Evolutionary conservation across 1,139 yeast genomes (phyloP).

Genomic region (Sugiyamaella xylanicola): DNA sequence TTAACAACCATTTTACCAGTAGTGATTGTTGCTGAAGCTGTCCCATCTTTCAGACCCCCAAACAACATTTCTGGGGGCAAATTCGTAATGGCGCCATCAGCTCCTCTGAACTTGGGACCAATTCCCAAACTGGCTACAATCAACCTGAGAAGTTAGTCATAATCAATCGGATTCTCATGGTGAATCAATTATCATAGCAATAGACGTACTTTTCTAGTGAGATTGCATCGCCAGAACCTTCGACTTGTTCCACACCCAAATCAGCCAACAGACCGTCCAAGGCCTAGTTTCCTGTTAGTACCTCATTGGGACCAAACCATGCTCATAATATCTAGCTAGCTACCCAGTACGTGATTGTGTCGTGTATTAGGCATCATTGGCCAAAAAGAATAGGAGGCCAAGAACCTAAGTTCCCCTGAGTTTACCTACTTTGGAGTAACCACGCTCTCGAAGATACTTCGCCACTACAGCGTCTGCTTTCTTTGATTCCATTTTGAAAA

Average conservation of each 20-base stretch:
- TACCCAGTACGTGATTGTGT: too few relatives aligned
- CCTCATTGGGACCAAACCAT: not conserved
- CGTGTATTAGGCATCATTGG: too few relatives aligned
- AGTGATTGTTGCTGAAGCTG: not conserved
- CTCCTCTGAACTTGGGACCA: constrained; percentile 17
- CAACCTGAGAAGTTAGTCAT: constrained; percentile 4
- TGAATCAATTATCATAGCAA: not conserved
- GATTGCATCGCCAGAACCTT: constrained; percentile 2
- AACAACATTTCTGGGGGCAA: constrained; percentile 17
- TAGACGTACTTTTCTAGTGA: constrained; percentile 17
- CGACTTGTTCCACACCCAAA: constrained; percentile 4
- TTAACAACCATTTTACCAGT: constrained; percentile 20
- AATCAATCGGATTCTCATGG: not conserved
- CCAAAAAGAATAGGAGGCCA: too few relatives aligned
- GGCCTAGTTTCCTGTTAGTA: constrained; percentile 17
- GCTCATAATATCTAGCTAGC: not conserved
- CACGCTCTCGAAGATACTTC: constrained; percentile 20
- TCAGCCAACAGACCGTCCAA: constrained; percentile 18
- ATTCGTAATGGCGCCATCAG: constrained; percentile 2
- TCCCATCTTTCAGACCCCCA: constrained; percentile 3
- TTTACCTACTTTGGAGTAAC: constrained; percentile 17
- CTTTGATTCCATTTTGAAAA: not conserved
- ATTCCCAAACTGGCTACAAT: constrained; percentile 7
- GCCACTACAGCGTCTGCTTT: constrained; percentile 18
- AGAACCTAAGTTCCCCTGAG: not conserved